These are phyloP conservation scores for Yamadazyma sp. DNA, from an alignment of 805 yeast genomes.

Conservation along the genomic window DNA sequence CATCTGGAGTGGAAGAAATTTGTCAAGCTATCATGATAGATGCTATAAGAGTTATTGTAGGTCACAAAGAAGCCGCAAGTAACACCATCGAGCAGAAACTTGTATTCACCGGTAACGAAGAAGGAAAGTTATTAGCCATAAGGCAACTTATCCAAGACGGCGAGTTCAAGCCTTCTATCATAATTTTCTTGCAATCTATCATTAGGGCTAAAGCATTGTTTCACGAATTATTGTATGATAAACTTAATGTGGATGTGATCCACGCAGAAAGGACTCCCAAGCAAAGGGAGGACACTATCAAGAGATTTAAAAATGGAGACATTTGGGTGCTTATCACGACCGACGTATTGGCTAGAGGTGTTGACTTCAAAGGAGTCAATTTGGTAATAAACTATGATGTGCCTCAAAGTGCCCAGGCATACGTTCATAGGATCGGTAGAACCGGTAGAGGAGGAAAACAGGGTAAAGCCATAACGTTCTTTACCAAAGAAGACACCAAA, in stretches of 20 bases:
- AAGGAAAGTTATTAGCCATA: constrained; percentile 90
- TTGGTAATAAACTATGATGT: constrained; percentile 95
- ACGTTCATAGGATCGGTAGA: constrained; percentile 97
- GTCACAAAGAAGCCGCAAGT: constrained; percentile 93
- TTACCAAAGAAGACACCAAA: constrained; percentile 82
- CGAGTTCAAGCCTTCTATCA: constrained; percentile 87
- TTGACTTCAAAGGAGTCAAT: constrained; percentile 94
- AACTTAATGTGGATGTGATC: constrained; percentile 88
- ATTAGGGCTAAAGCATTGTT: constrained; percentile 92
- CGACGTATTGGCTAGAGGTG: constrained; percentile 94
- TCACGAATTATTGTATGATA: constrained; percentile 90
- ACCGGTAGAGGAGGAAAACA: constrained; percentile 92
- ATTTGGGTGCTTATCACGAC: constrained; percentile 96
- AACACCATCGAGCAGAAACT: constrained; percentile 77
- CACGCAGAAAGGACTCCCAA: constrained; percentile 91
- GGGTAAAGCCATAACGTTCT: constrained; percentile 89
- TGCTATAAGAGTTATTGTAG: constrained; percentile 84
- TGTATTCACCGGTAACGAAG: constrained; percentile 87
- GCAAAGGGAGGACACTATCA: constrained; percentile 83
- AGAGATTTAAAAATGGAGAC: constrained; percentile 83
- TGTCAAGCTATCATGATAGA: constrained; percentile 83
- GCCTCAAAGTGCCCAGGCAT: constrained; percentile 89
- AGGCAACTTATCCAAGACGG: constrained; percentile 84
- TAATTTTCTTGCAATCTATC: constrained; percentile 88
- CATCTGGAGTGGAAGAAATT: constrained; percentile 87